Conservation (phyloP, 257 asterid genomes). For the Eucommia ulmoides region DNA sequence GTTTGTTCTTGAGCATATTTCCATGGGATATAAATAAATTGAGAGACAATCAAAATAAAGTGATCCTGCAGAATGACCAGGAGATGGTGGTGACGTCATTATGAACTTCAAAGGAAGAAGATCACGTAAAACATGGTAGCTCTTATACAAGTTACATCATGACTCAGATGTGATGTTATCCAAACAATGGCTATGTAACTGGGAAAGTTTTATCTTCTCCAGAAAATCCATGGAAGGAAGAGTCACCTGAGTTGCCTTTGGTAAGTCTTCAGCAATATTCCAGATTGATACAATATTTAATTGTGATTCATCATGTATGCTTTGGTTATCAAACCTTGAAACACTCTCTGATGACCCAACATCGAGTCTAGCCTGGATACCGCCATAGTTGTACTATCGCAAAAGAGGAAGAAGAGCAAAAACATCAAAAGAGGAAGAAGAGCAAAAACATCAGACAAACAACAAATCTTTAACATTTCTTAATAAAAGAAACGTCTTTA, state of each 20-base stretch:
- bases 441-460: too few relatives aligned
- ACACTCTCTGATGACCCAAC: constrained; percentile 40
- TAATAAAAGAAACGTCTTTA: too few relatives aligned
- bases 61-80: constrained; percentile 52
- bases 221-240: constrained; percentile 6
- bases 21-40: constrained; percentile 87
- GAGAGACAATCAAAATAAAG: constrained; percentile 76
- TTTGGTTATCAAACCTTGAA: constrained; percentile 24
- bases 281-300: constrained; percentile 78
- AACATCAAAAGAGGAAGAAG: neutral
- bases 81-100: too few relatives aligned
- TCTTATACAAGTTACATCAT: too few relatives aligned
- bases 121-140: neutral
- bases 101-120: too few relatives aligned
- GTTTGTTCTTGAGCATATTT: constrained; percentile 82
- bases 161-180: too few relatives aligned
- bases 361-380: constrained; percentile 63
- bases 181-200: too few relatives aligned
- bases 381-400: constrained; percentile 81
- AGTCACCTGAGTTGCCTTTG: constrained; percentile 67
- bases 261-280: constrained; percentile 70
- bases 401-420: constrained; percentile 1
- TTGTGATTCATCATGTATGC: constrained; percentile 32
- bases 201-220: too few relatives aligned
- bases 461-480: too few relatives aligned